These are phyloP conservation scores for Geranium rotundifolium DNA, from an alignment of 345 rosid genomes.

Conservation along the genomic window DNA sequence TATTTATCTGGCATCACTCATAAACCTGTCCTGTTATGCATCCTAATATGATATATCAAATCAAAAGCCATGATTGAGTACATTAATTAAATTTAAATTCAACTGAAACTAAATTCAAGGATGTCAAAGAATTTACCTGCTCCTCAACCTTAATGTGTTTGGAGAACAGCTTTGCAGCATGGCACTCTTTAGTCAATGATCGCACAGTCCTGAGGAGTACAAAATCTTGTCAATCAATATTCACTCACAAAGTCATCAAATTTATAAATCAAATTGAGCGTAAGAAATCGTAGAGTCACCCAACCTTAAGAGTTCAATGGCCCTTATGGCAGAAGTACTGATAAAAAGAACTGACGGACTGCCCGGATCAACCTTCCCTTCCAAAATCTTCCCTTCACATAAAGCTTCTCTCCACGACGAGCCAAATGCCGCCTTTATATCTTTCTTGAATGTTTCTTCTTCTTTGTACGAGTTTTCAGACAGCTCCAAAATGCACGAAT, in stretches of 20 bases:
- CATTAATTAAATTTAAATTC: too few relatives aligned
- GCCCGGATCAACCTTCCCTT: slow-evolving; percentile 52
- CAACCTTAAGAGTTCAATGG: slow-evolving; percentile 62
- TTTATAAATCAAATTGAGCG: neutral
- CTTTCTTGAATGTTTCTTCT: slow-evolving; percentile 33
- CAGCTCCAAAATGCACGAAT: slow-evolving; percentile 45
- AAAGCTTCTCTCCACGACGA: slow-evolving; percentile 51
- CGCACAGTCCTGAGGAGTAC: slow-evolving; percentile 43
- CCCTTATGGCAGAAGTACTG: slow-evolving; percentile 61
- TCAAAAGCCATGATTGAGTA: too few relatives aligned
- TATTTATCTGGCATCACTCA: too few relatives aligned
- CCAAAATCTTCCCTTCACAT: slow-evolving; percentile 33
- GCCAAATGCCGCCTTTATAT: slow-evolving; percentile 48
- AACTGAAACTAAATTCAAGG: neutral
- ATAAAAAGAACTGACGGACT: slow-evolving; percentile 59
- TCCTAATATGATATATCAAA: too few relatives aligned
- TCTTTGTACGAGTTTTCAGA: slow-evolving; percentile 31
- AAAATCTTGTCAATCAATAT: too few relatives aligned
- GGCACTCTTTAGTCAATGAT: slow-evolving; percentile 57
- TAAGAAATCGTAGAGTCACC: neutral
- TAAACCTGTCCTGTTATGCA: too few relatives aligned
- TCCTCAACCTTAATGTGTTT: slow-evolving; percentile 89
- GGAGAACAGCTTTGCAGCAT: slow-evolving; percentile 62
- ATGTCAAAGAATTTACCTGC: slow-evolving; percentile 42
- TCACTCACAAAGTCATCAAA: too few relatives aligned